Percentiles rank a stretch among this genome's conserved stretches.
Evolutionary conservation across 1,284 basidiomycete species (phyloP).

Genomic region (Meira nashicola): DNA sequence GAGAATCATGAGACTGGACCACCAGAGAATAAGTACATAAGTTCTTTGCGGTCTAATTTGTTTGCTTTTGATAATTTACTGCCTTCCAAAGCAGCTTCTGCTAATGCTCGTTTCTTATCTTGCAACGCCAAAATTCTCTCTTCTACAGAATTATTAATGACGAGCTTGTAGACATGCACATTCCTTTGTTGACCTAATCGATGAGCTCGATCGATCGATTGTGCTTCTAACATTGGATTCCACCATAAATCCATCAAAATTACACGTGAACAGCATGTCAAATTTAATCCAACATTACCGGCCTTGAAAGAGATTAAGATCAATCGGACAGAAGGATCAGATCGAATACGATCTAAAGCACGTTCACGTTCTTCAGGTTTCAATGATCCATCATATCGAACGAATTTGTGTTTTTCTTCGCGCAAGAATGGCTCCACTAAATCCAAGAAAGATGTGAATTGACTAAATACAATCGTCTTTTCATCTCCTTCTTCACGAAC

Average conservation of each 20-base stretch:
- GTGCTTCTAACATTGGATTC: slow-evolving; percentile 61
- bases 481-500: slow-evolving; percentile 63
- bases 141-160: slow-evolving; percentile 81
- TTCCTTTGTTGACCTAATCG: slow-evolving; percentile 78
- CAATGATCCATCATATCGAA: slow-evolving; percentile 87
- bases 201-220: slow-evolving; percentile 90
- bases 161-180: slow-evolving; percentile 90
- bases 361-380: slow-evolving; percentile 68
- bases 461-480: slow-evolving; percentile 74
- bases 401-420: slow-evolving; percentile 65
- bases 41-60: slow-evolving; percentile 14
- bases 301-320: slow-evolving; percentile 97
- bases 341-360: slow-evolving; percentile 70
- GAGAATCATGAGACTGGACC: background rate
- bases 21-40: slow-evolving; percentile 18
- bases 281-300: slow-evolving; percentile 85
- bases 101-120: slow-evolving; percentile 73
- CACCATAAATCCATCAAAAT: slow-evolving; percentile 92
- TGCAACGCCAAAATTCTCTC: slow-evolving; percentile 71
- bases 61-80: slow-evolving; percentile 65
- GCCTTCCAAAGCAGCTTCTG: slow-evolving; percentile 78
- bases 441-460: slow-evolving; percentile 84
- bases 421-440: slow-evolving; percentile 76
- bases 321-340: slow-evolving; percentile 60
- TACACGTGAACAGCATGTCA: slow-evolving; percentile 90